Conservation (phyloP, 1,284 basidiomycete species). For the Limonomyces culmigenus region DNA sequence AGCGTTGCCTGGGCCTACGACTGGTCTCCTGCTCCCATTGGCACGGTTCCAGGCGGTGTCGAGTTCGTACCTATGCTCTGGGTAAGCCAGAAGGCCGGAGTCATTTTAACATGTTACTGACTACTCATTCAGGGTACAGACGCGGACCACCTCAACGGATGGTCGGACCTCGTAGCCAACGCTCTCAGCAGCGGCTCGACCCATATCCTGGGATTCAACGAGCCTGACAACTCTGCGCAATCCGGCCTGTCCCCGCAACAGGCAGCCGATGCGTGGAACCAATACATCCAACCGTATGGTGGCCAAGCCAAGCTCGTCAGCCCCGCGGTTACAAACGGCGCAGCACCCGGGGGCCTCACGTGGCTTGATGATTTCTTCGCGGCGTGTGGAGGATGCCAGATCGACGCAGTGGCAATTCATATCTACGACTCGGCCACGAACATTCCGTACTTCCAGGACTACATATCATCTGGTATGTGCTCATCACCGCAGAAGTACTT, state of each 20-base stretch:
- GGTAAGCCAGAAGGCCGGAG: no score
- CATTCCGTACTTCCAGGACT: slow-evolving; percentile 15
- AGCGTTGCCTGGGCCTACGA: slow-evolving; percentile 14
- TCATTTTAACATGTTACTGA: no score
- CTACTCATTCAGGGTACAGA: no score
- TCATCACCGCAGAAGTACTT: not conserved
- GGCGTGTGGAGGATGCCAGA: slow-evolving; percentile 14
- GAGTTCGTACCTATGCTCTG: slow-evolving; percentile 15
- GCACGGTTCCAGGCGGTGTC: slow-evolving; percentile 9
- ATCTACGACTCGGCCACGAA: slow-evolving; percentile 18
- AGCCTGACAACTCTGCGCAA: slow-evolving; percentile 16
- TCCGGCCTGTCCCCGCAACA: slow-evolving; percentile 13
- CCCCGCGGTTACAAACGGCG: slow-evolving; percentile 18
- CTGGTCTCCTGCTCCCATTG: slow-evolving; percentile 11
- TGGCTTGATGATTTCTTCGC: slow-evolving; percentile 16
- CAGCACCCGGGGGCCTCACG: slow-evolving; percentile 14
- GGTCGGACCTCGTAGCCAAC: slow-evolving; percentile 12
- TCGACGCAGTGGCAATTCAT: slow-evolving; percentile 16
- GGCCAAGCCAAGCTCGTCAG: slow-evolving; percentile 16
- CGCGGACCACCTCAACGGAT: slow-evolving; percentile 9
- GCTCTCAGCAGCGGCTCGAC: slow-evolving; percentile 14
- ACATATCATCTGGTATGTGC: slow-evolving; percentile 11
- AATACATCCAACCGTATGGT: slow-evolving; percentile 16
- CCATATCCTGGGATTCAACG: slow-evolving; percentile 17
- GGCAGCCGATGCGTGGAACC: slow-evolving; percentile 14